Evolutionary conservation across 768 basidiomycete genomes (phyloP).

Genomic region (Tephrocybe sp.): DNA sequence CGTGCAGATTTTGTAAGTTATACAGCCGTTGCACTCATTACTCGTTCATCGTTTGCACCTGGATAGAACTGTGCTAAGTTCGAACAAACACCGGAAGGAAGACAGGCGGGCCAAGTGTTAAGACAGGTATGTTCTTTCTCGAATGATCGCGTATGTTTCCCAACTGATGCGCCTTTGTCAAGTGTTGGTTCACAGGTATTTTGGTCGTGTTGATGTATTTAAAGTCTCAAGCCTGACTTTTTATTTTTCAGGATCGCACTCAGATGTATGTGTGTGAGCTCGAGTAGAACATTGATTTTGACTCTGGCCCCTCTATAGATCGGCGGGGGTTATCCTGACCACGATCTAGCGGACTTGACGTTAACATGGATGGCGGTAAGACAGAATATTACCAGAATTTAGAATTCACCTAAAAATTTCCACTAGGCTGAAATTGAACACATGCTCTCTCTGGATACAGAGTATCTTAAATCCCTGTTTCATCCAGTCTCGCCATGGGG

Average conservation of each 20-base stretch:
- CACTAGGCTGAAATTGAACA: conserved; percentile 55
- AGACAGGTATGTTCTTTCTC: conserved; percentile 48
- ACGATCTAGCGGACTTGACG: conserved; percentile 67
- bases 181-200: conserved; percentile 77
- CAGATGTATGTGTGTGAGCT: conserved; percentile 31
- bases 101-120: conserved; percentile 54
- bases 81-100: conserved; percentile 53
- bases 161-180: not conserved
- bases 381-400: conserved; percentile 6
- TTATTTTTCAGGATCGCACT: conserved; percentile 32
- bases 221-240: not conserved
- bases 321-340: conserved; percentile 67
- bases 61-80: conserved; percentile 62
- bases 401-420: not conserved
- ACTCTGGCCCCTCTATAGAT: conserved; percentile 40
- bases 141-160: no score
- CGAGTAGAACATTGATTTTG: not conserved
- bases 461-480: conserved; percentile 50
- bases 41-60: not conserved
- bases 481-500: conserved; percentile 63
- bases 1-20: conserved; percentile 65
- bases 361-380: conserved; percentile 66
- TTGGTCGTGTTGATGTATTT: not conserved
- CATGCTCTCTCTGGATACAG: conserved; percentile 54
- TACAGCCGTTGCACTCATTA: not conserved